Conservation (phyloP, 768 basidiomycete genomes). For the Suillus decipiens region DNA sequence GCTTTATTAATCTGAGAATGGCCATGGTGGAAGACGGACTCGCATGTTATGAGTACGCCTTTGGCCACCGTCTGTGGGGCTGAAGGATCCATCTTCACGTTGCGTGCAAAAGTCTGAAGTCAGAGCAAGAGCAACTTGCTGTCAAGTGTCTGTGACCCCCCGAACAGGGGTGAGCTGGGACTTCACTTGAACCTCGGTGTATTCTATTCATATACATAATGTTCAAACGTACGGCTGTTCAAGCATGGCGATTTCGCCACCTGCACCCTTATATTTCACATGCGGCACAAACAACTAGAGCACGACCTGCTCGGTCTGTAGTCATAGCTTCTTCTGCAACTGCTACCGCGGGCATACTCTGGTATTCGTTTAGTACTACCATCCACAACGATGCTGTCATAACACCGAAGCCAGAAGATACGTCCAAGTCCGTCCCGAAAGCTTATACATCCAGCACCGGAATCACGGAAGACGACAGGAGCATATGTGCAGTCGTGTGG, state of each 20-base stretch:
- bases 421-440: constrained; percentile 6
- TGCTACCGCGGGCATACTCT: constrained; percentile 39
- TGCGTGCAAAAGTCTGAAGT: background rate
- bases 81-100: constrained; percentile 30
- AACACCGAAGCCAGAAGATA: constrained; percentile 10
- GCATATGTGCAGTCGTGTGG: constrained; percentile 62
- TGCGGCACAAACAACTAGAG: constrained; percentile 24
- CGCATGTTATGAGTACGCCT: constrained; percentile 72
- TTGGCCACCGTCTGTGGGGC: constrained; percentile 48
- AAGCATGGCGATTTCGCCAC: constrained; percentile 5
- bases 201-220: constrained; percentile 8
- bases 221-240: constrained; percentile 15
- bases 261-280: constrained; percentile 27
- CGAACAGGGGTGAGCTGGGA: background rate
- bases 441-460: constrained; percentile 23
- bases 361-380: constrained; percentile 37
- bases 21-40: constrained; percentile 59
- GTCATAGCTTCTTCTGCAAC: constrained; percentile 32
- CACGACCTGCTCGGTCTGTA: constrained; percentile 19
- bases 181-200: too few species aligned
- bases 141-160: constrained; percentile 8
- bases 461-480: constrained; percentile 23
- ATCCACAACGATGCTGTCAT: constrained; percentile 39
- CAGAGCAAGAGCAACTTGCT: background rate
- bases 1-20: constrained; percentile 17